Evolutionary conservation across 805 yeast genomes (phyloP).

Genomic region (Saccharomycopsis guyanensis): DNA sequence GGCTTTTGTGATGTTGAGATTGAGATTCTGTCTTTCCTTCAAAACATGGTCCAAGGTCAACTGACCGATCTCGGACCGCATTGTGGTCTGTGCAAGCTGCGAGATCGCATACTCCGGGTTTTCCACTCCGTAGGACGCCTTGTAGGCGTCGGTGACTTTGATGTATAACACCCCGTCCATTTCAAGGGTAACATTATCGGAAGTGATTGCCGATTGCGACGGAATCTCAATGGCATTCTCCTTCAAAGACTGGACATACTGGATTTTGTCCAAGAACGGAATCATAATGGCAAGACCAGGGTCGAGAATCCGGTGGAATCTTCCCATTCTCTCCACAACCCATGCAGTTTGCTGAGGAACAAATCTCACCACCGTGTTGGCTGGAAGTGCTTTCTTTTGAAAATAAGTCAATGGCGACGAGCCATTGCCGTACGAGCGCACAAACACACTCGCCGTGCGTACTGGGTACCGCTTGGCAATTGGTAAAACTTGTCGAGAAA

Average conservation of each 20-base stretch:
- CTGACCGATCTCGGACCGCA: conserved; percentile 86
- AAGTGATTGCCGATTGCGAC: conserved; percentile 75
- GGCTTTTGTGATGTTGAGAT: conserved; percentile 65
- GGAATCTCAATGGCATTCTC: conserved; percentile 85
- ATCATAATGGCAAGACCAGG: conserved; percentile 73
- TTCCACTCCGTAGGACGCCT: conserved; percentile 83
- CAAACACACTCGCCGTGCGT: not conserved
- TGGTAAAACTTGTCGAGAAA: not conserved
- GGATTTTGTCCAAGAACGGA: conserved; percentile 68
- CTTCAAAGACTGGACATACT: conserved; percentile 75
- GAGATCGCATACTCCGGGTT: conserved; percentile 80
- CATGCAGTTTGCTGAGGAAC: conserved; percentile 90
- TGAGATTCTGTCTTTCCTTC: conserved; percentile 66
- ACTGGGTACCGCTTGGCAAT: not conserved
- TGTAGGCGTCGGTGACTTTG: conserved; percentile 71
- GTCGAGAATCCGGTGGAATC: conserved; percentile 56
- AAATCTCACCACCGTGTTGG: conserved; percentile 66
- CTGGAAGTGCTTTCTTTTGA: conserved; percentile 55
- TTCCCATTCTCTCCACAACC: conserved; percentile 89
- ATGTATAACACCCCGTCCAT: conserved; percentile 79
- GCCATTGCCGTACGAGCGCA: not conserved
- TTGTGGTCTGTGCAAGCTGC: conserved; percentile 84
- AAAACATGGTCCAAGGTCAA: conserved; percentile 71
- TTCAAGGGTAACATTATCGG: conserved; percentile 78
- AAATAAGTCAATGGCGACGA: conserved; percentile 38